Conservation (phyloP, 2,329 filamentous ascomycete genomes). For the Ceratocystis albifundus region DNA sequence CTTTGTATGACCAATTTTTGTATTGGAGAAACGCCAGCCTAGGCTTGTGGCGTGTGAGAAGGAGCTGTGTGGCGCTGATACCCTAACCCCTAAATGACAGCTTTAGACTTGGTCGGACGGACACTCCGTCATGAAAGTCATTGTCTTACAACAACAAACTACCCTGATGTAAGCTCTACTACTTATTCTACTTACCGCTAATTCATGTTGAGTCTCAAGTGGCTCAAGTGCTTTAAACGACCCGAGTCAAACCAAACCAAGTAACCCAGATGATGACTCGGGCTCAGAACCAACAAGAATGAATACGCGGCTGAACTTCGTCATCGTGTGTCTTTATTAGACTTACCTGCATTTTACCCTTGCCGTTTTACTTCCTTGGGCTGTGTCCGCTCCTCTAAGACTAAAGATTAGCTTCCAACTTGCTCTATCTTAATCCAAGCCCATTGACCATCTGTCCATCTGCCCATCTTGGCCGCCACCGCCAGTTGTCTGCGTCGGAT, state of each 20-base stretch:
- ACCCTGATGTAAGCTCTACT: not conserved
- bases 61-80: not conserved
- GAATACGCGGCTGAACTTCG: not conserved
- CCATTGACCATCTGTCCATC: not conserved
- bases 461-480: not conserved
- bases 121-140: not conserved
- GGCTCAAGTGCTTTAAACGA: no score
- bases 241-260: not conserved
- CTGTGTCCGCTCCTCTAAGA: not conserved
- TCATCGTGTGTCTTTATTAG: not conserved
- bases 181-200: not conserved
- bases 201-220: no score
- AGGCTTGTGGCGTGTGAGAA: not conserved
- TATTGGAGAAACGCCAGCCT: not conserved
- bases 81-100: not conserved
- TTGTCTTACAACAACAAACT: not conserved
- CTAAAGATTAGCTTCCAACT: not conserved
- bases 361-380: not conserved
- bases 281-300: not conserved
- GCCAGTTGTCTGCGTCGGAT: not conserved
- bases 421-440: no score
- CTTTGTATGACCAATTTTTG: not conserved
- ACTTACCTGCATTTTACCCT: no score
- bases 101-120: not conserved
- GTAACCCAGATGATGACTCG: not conserved